Conservation (phyloP, 257 asterid genomes). For the Fraxinus cuspidata region DNA sequence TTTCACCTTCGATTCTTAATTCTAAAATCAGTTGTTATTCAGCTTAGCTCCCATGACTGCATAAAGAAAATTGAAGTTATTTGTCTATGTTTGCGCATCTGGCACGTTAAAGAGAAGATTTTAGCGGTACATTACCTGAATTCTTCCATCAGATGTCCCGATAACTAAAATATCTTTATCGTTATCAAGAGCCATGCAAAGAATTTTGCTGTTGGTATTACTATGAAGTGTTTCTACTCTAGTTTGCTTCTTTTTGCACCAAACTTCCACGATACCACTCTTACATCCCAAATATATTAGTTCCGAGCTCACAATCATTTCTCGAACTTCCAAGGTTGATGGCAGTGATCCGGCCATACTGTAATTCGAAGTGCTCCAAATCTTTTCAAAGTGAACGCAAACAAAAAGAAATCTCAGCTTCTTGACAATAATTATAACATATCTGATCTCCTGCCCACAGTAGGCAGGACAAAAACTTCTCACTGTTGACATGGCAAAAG, state of each 20-base stretch:
- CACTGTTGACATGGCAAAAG: too few relatives aligned
- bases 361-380: slow-evolving; percentile 66
- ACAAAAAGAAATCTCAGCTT: not conserved
- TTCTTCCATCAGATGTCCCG: slow-evolving; percentile 85
- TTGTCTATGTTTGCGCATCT: not conserved
- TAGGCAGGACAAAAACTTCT: too few relatives aligned
- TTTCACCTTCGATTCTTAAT: not conserved
- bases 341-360: slow-evolving; percentile 59
- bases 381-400: slow-evolving; percentile 33
- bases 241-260: slow-evolving; percentile 67
- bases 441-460: too few relatives aligned
- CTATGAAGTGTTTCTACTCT: slow-evolving; percentile 72
- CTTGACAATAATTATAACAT: not conserved
- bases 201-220: slow-evolving; percentile 45
- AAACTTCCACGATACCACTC: slow-evolving; percentile 67
- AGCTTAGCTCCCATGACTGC: slow-evolving; percentile 71
- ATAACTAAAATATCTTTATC: slow-evolving; percentile 57
- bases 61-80: slow-evolving; percentile 15
- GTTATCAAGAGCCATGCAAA: slow-evolving; percentile 61
- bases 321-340: slow-evolving; percentile 59
- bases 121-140: slow-evolving; percentile 49
- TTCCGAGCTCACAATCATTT: slow-evolving; percentile 64
- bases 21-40: slow-evolving; percentile 22
- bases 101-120: not conserved
- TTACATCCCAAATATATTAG: slow-evolving; percentile 71